Evolutionary conservation across 2,329 filamentous ascomycete genomes (phyloP), one percentile per base, ranked within the genome.

Genomic region (Pseudocercospora eumusae): DNA sequence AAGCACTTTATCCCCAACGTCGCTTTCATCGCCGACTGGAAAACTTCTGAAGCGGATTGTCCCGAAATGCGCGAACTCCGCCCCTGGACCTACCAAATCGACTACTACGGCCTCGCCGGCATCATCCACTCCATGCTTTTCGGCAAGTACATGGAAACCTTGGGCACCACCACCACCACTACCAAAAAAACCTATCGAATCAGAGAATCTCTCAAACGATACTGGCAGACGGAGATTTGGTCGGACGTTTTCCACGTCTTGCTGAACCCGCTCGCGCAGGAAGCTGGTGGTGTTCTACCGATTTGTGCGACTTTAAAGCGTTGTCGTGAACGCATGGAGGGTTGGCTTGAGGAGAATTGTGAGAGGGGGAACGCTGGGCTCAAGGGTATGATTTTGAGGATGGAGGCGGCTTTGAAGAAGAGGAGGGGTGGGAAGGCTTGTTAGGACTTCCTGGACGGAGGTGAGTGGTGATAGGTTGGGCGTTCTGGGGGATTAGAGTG

Each of bases 161-260:
- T n/a, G n/a, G n/a, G n/a, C n/a, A n/a, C n/a, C n/a, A n/a, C n/a
- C n/a, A n/a, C n/a, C n/a, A n/a, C n/a, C n/a, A n/a, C n/a, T n/a
- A n/a, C n/a, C n/a, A n/a, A n/a, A n/a, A n/a, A n/a, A n/a, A n/a
- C n/a, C n/a, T n/a, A 96, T 78, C 86, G 84, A 66, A 87, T 97
- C 67, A 85, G 89, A 56, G 93, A 97, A 77, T 85, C 82, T 13
- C 78, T 98, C 64, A 99, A 99, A 81, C 80, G 95, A 49, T 99
- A 99, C 78, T 99, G 95, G 95, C 93, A 98, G 81, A 89, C 88
- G 54, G 92, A 96, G 55, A 86, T 98, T 49, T 99, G 95, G 95
- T 78, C 74, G 1, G 87, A 90, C 63, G 87, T 89, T 53, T 96
- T 99, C 75, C 89, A 93, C 67, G 71, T 98, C 62, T 78, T 98